Evolutionary conservation across 495 filamentous ascomycete species (phyloP), one percentile per base, ranked within the genome.

Genomic region (Aspergillus affinis): DNA sequence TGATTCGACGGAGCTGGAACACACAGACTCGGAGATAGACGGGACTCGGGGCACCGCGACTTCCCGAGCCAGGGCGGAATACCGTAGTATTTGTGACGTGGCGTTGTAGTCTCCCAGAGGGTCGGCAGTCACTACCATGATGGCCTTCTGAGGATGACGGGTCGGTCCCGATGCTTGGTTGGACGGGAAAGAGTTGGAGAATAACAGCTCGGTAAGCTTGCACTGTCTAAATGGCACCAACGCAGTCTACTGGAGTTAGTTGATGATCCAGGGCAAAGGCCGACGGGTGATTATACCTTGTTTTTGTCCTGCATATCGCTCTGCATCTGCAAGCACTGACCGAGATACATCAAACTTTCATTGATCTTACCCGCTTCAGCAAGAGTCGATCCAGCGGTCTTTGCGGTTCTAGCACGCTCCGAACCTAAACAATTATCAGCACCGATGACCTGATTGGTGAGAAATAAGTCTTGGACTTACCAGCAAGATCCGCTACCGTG

Each of bases 311-410:
- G 87, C 45, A 87, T 79, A 64, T 91, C 89, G 59, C 87, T 91
- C 73, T 97, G 95, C 86, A 97, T 91, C 71, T 98, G 94, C 64
- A 98, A 79, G 70, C 95, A 98, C 69, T 98, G 95, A 0, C 94
- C 94, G 1, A 98, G 84, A 72, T 96, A 97, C 95, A 98, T 98
- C 67, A 98, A 74, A 66, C 88, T 92, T 69, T 97, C 92, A 69
- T 98, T 98, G 66, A 98, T 98, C 72, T 96, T 97, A 18, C 94
- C 95, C 20, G 94, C 95, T 73, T 98, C 94, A 0, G 88, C 92
- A 3, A 98, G 83, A 1, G 93, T 97, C 0, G 91, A 87, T 19
- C 94, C 93, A 0, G 91, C 88, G 19, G 95, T 97, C 76, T 97
- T 96, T 15, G 95, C 92, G 56, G 92, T 91, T 65, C 92, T 82